phyloP scores from a whole-genome alignment of 768 basidiomycete genomes.

The Tulasnella calospora region DNA sequence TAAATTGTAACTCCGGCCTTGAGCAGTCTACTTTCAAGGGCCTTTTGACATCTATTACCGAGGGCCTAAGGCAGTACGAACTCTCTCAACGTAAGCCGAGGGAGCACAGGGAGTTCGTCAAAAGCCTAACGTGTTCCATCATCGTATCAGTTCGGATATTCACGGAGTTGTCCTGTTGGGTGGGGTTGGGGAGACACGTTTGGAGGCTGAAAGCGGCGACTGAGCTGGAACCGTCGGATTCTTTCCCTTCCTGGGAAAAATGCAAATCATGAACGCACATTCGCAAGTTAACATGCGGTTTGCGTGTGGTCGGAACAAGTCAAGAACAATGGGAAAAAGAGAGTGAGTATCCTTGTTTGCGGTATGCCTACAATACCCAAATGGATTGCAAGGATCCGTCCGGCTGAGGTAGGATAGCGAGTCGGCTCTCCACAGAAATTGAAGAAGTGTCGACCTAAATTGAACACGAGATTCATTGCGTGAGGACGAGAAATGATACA shows the following conservation, averaged over 20 bases:
- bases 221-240: constrained; percentile 1
- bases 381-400: neutral
- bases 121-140: neutral
- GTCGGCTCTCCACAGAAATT: neutral
- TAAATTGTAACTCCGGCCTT: neutral
- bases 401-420: neutral
- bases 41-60: neutral
- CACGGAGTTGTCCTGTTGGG: neutral
- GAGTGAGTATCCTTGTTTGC: neutral
- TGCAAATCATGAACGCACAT: neutral
- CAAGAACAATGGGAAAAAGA: neutral
- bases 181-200: neutral
- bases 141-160: neutral
- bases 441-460: neutral
- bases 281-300: neutral
- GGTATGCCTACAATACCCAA: neutral
- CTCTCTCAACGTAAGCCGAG: neutral
- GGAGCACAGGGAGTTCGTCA: neutral
- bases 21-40: neutral
- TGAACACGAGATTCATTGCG: neutral
- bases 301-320: neutral
- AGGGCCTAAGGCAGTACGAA: neutral
- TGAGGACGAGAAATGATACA: neutral
- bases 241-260: neutral
- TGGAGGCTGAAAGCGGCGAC: neutral